Conservation (phyloP, 352 stramenopile species). For the Phytopythium vexans region DNA sequence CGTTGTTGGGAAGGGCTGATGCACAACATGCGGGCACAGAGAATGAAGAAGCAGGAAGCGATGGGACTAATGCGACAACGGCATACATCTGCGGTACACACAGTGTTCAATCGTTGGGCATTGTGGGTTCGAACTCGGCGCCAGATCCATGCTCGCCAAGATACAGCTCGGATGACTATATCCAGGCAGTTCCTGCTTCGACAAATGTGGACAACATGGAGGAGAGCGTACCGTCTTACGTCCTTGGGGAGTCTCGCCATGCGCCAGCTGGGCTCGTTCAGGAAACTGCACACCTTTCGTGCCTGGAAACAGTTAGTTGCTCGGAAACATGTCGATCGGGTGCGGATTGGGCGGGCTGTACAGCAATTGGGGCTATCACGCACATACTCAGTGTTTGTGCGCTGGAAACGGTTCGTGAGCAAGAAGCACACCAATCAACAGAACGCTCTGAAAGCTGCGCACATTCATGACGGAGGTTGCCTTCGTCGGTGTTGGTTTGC, state of each 20-base stretch:
- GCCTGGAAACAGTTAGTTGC: constrained; percentile 18
- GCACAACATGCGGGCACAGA: constrained; percentile 6
- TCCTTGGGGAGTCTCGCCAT: constrained; percentile 9
- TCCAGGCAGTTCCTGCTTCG: constrained; percentile 4
- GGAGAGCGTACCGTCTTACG: constrained; percentile 9
- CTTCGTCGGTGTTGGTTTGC: constrained; percentile 12
- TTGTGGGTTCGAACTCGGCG: neutral
- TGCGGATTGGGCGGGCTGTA: neutral
- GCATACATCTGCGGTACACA: neutral
- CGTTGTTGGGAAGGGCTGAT: constrained; percentile 12
- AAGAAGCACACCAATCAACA: constrained; percentile 3
- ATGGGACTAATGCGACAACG: constrained; percentile 1
- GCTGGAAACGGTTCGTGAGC: constrained; percentile 13
- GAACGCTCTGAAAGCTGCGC: neutral
- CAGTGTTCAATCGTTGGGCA: constrained; percentile 11
- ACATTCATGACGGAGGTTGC: neutral
- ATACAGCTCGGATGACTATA: constrained; percentile 5
- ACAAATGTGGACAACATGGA: constrained; percentile 15
- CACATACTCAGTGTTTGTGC: constrained; percentile 9
- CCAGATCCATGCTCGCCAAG: constrained; percentile 7
- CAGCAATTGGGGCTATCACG: constrained; percentile 10
- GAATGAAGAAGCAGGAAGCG: constrained; percentile 8
- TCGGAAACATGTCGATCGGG: constrained; percentile 3
- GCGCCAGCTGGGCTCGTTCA: constrained; percentile 8
- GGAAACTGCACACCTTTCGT: constrained; percentile 8